Evolutionary conservation across 2,329 filamentous ascomycete species (phyloP).

Genomic region (Lasiodiplodia theobromae): DNA sequence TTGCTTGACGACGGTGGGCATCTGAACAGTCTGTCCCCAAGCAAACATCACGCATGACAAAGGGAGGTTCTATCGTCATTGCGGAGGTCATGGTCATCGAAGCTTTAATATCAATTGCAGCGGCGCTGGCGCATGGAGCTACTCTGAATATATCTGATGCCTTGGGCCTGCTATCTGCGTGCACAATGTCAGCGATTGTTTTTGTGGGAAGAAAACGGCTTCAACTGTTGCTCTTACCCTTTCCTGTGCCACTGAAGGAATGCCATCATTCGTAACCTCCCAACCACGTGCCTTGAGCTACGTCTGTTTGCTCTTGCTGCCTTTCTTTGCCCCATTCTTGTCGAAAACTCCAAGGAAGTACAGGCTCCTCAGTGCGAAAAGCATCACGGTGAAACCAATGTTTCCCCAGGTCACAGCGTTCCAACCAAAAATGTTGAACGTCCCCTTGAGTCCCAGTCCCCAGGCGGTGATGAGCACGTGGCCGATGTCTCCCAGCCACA

Average conservation of each 20-base stretch:
- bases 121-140: not conserved
- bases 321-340: slow-evolving; percentile 1
- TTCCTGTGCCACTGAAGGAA: not conserved
- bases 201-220: not conserved
- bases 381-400: slow-evolving; percentile 68
- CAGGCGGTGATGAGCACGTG: slow-evolving; percentile 69
- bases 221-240: not conserved
- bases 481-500: slow-evolving; percentile 71
- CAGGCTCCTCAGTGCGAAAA: slow-evolving; percentile 63
- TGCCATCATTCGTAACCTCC: not conserved
- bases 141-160: not conserved
- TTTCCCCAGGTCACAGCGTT: slow-evolving; percentile 78
- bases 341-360: slow-evolving; percentile 70
- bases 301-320: slow-evolving; percentile 7
- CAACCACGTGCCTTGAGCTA: not conserved
- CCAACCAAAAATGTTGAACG: slow-evolving; percentile 65
- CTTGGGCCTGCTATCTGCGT: not conserved
- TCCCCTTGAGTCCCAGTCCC: slow-evolving; percentile 63
- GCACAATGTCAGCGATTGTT: not conserved
- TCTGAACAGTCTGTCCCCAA: not conserved
- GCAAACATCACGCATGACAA: not conserved
- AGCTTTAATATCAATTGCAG: not conserved
- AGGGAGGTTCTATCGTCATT: not conserved
- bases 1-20: not conserved
- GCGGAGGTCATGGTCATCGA: not conserved